Base-by-base conservation (phyloP, 768 basidiomycete species). In the Serendipita sp. region DNA sequence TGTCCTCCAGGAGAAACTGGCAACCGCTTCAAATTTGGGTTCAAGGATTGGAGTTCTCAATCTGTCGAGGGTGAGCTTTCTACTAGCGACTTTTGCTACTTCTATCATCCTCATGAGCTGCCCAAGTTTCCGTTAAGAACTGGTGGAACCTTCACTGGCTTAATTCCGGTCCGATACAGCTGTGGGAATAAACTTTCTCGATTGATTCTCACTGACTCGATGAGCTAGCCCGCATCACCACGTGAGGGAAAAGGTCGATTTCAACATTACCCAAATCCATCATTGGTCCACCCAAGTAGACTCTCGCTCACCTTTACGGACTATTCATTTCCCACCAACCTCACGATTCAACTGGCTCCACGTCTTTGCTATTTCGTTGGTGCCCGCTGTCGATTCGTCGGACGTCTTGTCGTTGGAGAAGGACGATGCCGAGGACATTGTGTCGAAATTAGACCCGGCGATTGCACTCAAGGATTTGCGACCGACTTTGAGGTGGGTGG, bases 11-110 rank as follows among this genome's bases (percentile, higher is more conserved):
- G 79, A 17, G 72, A 75, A 16, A 76, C 73, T 13, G 75, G 75
- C 65, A 78, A 78, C 65, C 76, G 76, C 76, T 81, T 73, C 70
- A 73, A 65, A 61, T 75, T 67, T n/a, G 38, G 64, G 28, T 68
- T 66, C 42, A 65, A 66, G 38, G 68, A 68, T 31, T 66, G 67
- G 20, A 58, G 60, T 3, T 42, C 28, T 22, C 48, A 67, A 44
- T 50, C 60, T 7, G 67, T 66, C 20, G 65, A 67, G 44, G 34
- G 66, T 66, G 28, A 43, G 66, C n/a, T n/a, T n/a, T n/a, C n/a
- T n/a, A n/a, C n/a, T n/a, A n/a, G n/a, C n/a, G n/a, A n/a, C n/a
- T n/a, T n/a, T n/a, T n/a, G n/a, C n/a, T n/a, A n/a, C n/a, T n/a
- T n/a, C n/a, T n/a, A n/a, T n/a, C n/a, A n/a, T n/a, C n/a, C n/a